Evolutionary conservation across 1,284 basidiomycete genomes (phyloP).

Genomic region (Trametes pubescens): DNA sequence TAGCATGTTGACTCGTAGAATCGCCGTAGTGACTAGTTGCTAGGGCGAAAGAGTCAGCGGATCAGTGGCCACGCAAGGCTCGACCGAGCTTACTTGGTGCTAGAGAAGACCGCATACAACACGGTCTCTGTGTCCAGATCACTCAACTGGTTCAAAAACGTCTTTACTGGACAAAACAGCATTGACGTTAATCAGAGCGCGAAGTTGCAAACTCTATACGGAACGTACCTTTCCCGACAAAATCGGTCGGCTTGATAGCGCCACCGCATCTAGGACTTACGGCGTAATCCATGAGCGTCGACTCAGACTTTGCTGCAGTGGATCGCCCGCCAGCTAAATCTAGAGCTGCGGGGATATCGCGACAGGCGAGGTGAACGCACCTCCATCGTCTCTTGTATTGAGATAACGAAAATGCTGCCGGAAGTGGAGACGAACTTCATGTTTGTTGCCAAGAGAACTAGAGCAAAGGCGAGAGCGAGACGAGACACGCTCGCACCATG

Average conservation of each 20-base stretch:
- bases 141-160: constrained; percentile 44
- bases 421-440: constrained; percentile 1
- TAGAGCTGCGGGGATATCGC: constrained; percentile 42
- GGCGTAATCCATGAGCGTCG: constrained; percentile 52
- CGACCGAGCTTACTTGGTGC: constrained; percentile 44
- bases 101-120: constrained; percentile 48
- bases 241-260: constrained; percentile 42
- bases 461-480: background rate
- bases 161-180: constrained; percentile 34
- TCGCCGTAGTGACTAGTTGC: constrained; percentile 43
- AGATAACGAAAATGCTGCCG: background rate
- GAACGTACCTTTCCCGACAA: constrained; percentile 44
- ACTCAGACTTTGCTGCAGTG: constrained; percentile 47
- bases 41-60: constrained; percentile 12
- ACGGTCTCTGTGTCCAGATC: constrained; percentile 43
- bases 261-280: constrained; percentile 41
- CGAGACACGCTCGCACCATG: background rate
- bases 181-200: background rate
- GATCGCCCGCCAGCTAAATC: constrained; percentile 45
- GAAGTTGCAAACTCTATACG: background rate
- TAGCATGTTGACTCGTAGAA: constrained; percentile 36
- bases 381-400: constrained; percentile 38
- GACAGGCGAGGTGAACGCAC: constrained; percentile 43
- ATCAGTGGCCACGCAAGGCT: background rate
- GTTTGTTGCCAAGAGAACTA: no score